Conservation (phyloP, 768 basidiomycete genomes). For the Mycena vulgaris region DNA sequence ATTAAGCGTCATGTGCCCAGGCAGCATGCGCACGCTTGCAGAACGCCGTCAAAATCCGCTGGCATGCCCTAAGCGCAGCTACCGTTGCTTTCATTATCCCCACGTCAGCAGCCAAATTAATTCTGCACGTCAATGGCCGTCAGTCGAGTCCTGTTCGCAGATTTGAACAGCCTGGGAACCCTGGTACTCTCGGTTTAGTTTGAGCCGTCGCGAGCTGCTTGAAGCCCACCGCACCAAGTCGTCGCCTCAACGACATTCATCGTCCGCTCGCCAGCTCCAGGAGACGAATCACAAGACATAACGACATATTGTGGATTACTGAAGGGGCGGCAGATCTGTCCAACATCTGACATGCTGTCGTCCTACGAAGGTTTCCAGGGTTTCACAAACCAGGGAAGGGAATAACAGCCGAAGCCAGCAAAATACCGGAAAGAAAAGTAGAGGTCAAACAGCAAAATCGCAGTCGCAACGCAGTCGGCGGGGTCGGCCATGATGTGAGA, state of each 20-base stretch:
- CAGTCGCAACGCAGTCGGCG: neutral
- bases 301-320: conserved; percentile 16
- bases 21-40: neutral
- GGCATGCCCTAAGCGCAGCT: conserved; percentile 14
- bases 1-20: conserved; percentile 8
- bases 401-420: neutral
- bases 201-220: conserved; percentile 11
- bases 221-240: neutral
- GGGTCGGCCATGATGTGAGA: neutral
- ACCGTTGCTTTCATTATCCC: conserved; percentile 1
- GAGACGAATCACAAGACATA: conserved; percentile 13
- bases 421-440: conserved; percentile 6
- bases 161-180: too few relatives aligned
- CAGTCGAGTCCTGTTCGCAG: conserved; percentile 6
- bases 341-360: conserved; percentile 20
- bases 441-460: neutral
- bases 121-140: conserved; percentile 17
- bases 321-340: conserved; percentile 5
- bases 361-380: conserved; percentile 1
- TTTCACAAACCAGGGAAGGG: conserved; percentile 15
- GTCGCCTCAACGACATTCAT: conserved; percentile 15
- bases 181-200: neutral
- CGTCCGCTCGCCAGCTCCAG: conserved; percentile 15
- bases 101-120: too few relatives aligned
- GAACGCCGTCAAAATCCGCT: conserved; percentile 3